Conservation (phyloP, 2,329 filamentous ascomycete species). For the Xylariomycetidae sp. region DNA sequence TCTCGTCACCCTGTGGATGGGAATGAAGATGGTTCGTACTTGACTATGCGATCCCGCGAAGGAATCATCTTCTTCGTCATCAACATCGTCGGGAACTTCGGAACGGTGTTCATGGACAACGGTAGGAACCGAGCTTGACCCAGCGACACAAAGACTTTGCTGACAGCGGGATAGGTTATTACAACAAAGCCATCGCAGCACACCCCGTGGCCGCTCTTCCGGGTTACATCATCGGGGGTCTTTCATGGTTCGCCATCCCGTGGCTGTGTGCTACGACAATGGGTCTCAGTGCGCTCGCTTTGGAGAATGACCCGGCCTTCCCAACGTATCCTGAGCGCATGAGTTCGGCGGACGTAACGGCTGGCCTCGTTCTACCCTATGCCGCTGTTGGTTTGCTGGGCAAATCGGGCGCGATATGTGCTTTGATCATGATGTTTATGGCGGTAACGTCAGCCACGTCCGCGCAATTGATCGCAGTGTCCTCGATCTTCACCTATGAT, state of each 20-base stretch:
- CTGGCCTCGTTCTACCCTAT: constrained; percentile 78
- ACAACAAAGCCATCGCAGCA: constrained; percentile 87
- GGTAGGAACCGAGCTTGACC: too few species aligned
- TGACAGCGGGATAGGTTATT: constrained; percentile 59
- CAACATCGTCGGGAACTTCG: constrained; percentile 78
- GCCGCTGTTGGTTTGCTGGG: constrained; percentile 77
- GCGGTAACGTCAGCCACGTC: constrained; percentile 79
- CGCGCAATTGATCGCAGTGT: constrained; percentile 77
- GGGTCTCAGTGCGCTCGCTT: constrained; percentile 71
- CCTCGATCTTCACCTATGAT: constrained; percentile 81
- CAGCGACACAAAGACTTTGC: too few species aligned
- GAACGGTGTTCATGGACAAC: constrained; percentile 57
- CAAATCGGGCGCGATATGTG: constrained; percentile 70
- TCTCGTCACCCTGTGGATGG: constrained; percentile 66
- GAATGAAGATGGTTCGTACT: constrained; percentile 74
- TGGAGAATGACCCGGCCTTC: constrained; percentile 66
- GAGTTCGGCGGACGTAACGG: constrained; percentile 64
- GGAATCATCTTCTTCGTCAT: constrained; percentile 85
- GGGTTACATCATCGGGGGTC: constrained; percentile 77
- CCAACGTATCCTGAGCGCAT: constrained; percentile 68
- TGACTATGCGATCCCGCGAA: constrained; percentile 75
- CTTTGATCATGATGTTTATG: constrained; percentile 78
- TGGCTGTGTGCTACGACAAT: constrained; percentile 84
- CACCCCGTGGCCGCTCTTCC: constrained; percentile 76
- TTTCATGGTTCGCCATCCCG: constrained; percentile 86